These are phyloP conservation scores for Microdochium bolleyi DNA, from an alignment of 2,329 filamentous ascomycete genomes.

Conservation along the genomic window DNA sequence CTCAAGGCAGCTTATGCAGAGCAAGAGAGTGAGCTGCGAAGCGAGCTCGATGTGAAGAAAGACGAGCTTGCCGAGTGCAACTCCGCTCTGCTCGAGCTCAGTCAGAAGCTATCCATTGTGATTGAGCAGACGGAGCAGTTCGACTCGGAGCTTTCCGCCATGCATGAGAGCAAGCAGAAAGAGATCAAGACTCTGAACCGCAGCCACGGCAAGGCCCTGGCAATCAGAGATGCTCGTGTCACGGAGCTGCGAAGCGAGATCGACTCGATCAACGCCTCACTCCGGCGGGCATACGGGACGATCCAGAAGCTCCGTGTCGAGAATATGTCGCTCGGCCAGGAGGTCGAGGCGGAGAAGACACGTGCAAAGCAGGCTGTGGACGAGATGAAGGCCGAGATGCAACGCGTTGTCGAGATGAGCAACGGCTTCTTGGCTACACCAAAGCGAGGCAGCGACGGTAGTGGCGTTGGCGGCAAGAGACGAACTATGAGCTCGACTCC, in stretches of 20 bases:
- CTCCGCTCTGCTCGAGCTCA: slow-evolving; percentile 30
- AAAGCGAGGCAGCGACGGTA: slow-evolving; percentile 6
- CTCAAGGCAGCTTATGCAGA: slow-evolving; percentile 11
- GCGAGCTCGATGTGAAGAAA: slow-evolving; percentile 23
- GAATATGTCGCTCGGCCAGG: slow-evolving; percentile 28
- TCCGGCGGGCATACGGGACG: slow-evolving; percentile 38
- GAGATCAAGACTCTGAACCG: slow-evolving; percentile 24
- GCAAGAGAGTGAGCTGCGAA: slow-evolving; percentile 19
- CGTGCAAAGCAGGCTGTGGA: slow-evolving; percentile 37
- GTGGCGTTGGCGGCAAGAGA: background rate
- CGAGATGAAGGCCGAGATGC: slow-evolving; percentile 42
- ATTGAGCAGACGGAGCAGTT: slow-evolving; percentile 29
- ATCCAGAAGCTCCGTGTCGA: slow-evolving; percentile 37
- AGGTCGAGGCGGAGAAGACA: slow-evolving; percentile 27
- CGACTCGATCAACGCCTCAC: slow-evolving; percentile 21
- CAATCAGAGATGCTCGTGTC: slow-evolving; percentile 41
- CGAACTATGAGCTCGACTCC: background rate
- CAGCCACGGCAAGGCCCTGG: slow-evolving; percentile 37
- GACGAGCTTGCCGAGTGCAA: slow-evolving; percentile 20
- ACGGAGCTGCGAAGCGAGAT: slow-evolving; percentile 30
- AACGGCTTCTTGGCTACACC: slow-evolving; percentile 30
- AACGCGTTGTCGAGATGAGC: slow-evolving; percentile 37
- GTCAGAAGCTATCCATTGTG: slow-evolving; percentile 32
- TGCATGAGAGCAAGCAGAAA: slow-evolving; percentile 18
- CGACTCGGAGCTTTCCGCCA: slow-evolving; percentile 25